Evolutionary conservation across 2,329 filamentous ascomycete species (phyloP).

Genomic region (Cucurbitaria berberidis): DNA sequence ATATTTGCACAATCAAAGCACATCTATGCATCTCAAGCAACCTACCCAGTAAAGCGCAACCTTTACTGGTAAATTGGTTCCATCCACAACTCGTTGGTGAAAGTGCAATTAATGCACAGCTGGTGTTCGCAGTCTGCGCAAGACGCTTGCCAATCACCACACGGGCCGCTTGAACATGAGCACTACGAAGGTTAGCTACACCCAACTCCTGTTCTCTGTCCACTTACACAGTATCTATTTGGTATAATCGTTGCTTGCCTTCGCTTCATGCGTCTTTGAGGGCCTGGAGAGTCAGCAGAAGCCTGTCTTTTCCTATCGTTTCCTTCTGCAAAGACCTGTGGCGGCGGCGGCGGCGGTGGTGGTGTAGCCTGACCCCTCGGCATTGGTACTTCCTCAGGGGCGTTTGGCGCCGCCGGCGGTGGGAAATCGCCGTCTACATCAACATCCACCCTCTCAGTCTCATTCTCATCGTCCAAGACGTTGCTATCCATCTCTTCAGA

Average conservation of each 20-base stretch:
- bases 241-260: background rate
- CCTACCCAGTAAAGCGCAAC: background rate
- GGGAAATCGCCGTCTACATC: background rate
- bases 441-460: constrained; percentile 4
- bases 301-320: constrained; percentile 1
- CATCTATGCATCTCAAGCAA: background rate
- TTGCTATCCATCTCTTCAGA: constrained; percentile 26
- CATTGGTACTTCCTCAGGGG: background rate
- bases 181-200: constrained; percentile 12
- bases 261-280: background rate
- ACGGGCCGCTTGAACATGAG: constrained; percentile 1
- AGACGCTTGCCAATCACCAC: background rate
- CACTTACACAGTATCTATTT: constrained; percentile 15
- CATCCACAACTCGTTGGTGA: background rate
- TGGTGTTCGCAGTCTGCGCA: constrained; percentile 15
- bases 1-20: background rate
- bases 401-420: background rate
- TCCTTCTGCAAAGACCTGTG: background rate
- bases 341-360: too few species aligned
- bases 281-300: background rate
- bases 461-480: constrained; percentile 24
- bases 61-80: background rate
- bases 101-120: constrained; percentile 4
- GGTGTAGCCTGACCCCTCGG: background rate
- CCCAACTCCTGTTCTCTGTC: background rate